Conservation (phyloP, 768 basidiomycete species). For the Clavulina sp. region DNA sequence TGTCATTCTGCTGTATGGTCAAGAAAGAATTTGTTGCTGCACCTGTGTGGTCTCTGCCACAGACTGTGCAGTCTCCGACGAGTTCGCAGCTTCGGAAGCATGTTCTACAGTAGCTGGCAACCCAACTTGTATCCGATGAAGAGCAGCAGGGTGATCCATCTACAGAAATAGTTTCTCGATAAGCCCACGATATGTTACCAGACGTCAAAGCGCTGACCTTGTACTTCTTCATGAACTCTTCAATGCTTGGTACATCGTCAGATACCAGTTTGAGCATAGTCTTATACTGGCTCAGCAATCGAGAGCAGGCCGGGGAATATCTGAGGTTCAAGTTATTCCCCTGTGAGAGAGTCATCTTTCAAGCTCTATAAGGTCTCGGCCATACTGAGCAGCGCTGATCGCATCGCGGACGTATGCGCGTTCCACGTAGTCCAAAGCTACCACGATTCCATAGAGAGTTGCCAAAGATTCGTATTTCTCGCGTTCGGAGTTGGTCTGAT, state of each 20-base stretch:
- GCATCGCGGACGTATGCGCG: conserved; percentile 89
- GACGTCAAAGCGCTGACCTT: conserved; percentile 30
- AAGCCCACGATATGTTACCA: not conserved
- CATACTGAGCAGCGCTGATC: conserved; percentile 79
- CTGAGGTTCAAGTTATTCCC: conserved; percentile 30
- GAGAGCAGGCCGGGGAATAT: conserved; percentile 91
- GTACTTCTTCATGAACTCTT: conserved; percentile 83
- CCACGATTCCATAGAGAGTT: conserved; percentile 82
- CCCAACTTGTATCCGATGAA: conserved; percentile 78
- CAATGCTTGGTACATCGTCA: conserved; percentile 69
- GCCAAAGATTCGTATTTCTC: conserved; percentile 78
- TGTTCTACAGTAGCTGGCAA: conserved; percentile 96
- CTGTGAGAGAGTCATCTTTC: not conserved
- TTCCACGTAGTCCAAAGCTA: conserved; percentile 86
- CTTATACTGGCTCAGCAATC: conserved; percentile 92
- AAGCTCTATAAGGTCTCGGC: conserved; percentile 11
- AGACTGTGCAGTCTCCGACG: conserved; percentile 87
- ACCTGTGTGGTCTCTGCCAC: conserved; percentile 97
- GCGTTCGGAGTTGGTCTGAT: conserved; percentile 72
- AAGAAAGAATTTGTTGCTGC: conserved; percentile 10
- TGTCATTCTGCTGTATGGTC: not conserved
- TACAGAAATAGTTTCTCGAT: conserved; percentile 16
- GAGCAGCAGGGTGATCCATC: conserved; percentile 89
- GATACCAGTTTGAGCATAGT: conserved; percentile 90
- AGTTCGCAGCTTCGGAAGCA: conserved; percentile 49